Evolutionary conservation across 2,329 filamentous ascomycete species (phyloP), one percentile per base, ranked within the genome.

Genomic region (Scedosporium boydii): DNA sequence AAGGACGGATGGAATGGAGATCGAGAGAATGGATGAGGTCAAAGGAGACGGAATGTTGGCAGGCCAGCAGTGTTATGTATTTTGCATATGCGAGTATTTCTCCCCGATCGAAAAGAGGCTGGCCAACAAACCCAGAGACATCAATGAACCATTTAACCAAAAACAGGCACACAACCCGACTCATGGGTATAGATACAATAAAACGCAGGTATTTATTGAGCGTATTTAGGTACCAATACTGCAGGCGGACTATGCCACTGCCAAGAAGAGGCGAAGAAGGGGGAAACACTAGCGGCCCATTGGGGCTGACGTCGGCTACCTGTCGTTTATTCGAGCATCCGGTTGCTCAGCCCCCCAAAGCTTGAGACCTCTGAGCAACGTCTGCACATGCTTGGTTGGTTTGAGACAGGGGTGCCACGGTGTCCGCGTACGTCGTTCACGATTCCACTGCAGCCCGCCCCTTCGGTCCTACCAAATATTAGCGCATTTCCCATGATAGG

Each of bases 291-390:
- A 55, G 51, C 51, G 18, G 23, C 18, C 18, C 18, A 55, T 55
- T 55, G 51, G 51, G 51, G 51, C 51, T 55, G 51, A 55, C 51
- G 51, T 55, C 51, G 51, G 51, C 51, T 55, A 23, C 51, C 51
- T 55, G 51, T 55, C 23, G 18, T 18, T 23, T 29, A 29, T 55
- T 55, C 18, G 51, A 18, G 51, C 23, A 23, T 55, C 51, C 9
- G 18, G 51, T 12, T 55, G 51, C 51, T 55, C 51, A 55, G 51
- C 51, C 51, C 48, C 51, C 21, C 51, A 21, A 55, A 38, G 34
- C 34, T 38, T 38, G 34, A 14, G 34, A 38, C 34, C 34, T 55
- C 26, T 26, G 23, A 55, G 51, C 51, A 38, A 3, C 23, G 4
- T 23, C 21, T 27, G 51, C 51, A 55, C 51, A 55, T 55, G 51